These are phyloP conservation scores for Oryza meridionalis DNA, from an alignment of 176 grass and related monocot genomes.

Conservation along the genomic window DNA sequence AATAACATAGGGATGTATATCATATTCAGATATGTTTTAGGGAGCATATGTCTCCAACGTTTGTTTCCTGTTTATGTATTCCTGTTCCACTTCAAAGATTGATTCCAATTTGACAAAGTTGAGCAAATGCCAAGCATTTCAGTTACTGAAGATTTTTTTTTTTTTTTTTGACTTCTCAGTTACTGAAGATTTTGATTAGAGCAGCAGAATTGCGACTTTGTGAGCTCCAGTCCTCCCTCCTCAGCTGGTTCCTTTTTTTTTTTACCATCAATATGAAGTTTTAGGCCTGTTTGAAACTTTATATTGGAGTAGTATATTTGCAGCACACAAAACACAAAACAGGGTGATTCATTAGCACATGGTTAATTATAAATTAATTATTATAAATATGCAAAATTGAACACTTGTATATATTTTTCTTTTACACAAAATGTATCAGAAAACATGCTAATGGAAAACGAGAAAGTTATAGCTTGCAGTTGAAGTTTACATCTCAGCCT, in stretches of 20 bases:
- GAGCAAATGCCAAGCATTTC: conserved; percentile 7
- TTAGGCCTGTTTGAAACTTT: neutral
- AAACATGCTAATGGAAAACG: too few species aligned
- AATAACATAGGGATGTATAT: neutral
- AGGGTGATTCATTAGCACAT: too few species aligned
- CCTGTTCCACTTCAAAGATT: neutral
- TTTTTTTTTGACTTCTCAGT: neutral
- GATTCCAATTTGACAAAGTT: neutral
- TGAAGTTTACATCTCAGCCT: too few species aligned
- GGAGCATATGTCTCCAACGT: neutral
- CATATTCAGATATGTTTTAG: neutral
- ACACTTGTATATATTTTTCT: too few species aligned
- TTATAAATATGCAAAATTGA: too few species aligned
- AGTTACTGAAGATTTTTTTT: conserved; percentile 13
- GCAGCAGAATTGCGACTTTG: neutral
- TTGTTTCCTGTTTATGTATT: conserved; percentile 7
- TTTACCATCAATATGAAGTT: neutral
- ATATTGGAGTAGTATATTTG: too few species aligned
- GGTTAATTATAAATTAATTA: too few species aligned
- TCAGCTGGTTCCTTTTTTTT: neutral
- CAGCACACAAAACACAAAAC: too few species aligned
- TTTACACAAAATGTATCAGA: too few species aligned
- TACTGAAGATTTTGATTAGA: neutral
- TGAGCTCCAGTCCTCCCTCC: neutral
- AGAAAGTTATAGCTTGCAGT: too few species aligned